Evolutionary conservation across 2,329 filamentous ascomycete genomes (phyloP), one percentile per base, ranked within the genome.

Genomic region (Nigrospora oryzae): DNA sequence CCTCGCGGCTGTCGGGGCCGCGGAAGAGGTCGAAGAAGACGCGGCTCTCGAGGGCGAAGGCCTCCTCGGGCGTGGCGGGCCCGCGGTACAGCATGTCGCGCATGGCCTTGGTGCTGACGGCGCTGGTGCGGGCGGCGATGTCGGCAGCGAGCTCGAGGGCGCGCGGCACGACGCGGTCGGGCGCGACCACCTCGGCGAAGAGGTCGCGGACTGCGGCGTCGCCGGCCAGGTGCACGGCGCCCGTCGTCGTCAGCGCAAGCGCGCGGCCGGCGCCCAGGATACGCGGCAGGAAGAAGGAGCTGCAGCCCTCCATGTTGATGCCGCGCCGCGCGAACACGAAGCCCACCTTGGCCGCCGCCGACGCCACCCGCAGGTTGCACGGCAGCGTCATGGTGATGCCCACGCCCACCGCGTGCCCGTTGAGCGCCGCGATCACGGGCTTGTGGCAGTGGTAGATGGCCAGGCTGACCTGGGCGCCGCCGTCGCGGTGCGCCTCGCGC

Each of bases 241-340:
- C 85, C 0, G 84, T 88, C 4, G 84, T 86, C 37, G 79, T 69
- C 30, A 86, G 70, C 55, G 83, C 77, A 59, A 83, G 64, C 1
- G 84, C 83, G 50, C 75, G 73, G 13, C 74, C 74, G 45, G 74
- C 68, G 46, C 86, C 85, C 48, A 89, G 73, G 23, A 89, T 68
- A 0, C 82, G 74, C 3, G 85, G 84, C 33, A 89, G 69, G 67
- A 86, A 89, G 62, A 76, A 89, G 10, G 78, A 82, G 42, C 74
- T 80, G 56, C 77, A 83, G 1, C 82, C 84, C 63, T 90, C 86
- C 76, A 86, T 83, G 47, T 79, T 71, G 55, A 89, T 71, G 1
- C 84, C 85, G 37, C 84, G 73, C 23, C 83, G 75, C 19, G 75
- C 72, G 61, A 89, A 90, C 15, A 88, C 83, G 58, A 89, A 86